Evolutionary conservation across 306 rosid genomes (phyloP).

Genomic region (Vigna trinervia): DNA sequence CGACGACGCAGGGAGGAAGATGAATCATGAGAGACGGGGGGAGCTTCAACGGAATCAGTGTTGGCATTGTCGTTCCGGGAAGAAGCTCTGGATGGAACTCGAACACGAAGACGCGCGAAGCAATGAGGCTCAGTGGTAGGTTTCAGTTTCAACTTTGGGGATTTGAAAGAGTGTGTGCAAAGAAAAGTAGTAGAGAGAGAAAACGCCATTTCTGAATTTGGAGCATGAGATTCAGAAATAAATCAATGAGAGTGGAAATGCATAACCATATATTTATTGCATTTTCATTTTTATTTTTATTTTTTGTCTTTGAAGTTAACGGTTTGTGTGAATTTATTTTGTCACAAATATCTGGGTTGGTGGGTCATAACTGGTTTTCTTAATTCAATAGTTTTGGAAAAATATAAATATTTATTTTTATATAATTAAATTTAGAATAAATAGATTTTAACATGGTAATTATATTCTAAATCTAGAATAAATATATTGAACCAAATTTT

Average conservation of each 20-base stretch:
- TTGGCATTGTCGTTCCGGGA: conserved; percentile 32
- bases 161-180: conserved; percentile 26
- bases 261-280: conserved; percentile 38
- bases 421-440: no score
- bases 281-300: no score
- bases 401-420: no score
- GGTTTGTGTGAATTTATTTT: conserved; percentile 1
- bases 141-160: conserved; percentile 25
- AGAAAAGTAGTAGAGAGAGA: conserved; percentile 34
- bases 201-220: conserved; percentile 45
- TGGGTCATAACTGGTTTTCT: no score
- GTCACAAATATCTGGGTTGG: conserved; percentile 22
- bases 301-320: conserved; percentile 25
- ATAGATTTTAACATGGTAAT: no score
- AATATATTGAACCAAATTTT: no score
- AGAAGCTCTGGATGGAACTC: conserved; percentile 41
- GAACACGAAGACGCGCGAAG: conserved; percentile 28
- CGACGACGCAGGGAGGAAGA: conserved; percentile 31
- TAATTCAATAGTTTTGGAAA: no score
- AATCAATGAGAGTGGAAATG: background rate
- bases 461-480: no score
- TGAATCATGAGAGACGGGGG: background rate
- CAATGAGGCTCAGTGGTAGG: conserved; percentile 38
- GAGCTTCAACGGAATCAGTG: conserved; percentile 46
- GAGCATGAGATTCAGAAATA: conserved; percentile 22